A percentile compares a stretch with the other conserved stretches of the same genome.
Evolutionary conservation across 805 yeast species (phyloP).

Genomic region (Myxozyma sirexii): DNA sequence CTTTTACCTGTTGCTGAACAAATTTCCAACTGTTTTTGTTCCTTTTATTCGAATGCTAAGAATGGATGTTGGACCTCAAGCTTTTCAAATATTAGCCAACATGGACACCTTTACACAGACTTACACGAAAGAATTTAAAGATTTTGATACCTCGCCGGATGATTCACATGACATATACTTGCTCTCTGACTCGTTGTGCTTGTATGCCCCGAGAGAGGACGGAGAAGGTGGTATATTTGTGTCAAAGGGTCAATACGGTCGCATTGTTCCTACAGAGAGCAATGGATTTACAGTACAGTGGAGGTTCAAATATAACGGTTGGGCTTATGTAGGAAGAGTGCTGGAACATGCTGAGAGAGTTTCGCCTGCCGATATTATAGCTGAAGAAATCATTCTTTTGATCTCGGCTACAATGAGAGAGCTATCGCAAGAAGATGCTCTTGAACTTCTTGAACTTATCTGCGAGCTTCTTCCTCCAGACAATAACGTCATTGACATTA

Average conservation of each 20-base stretch:
- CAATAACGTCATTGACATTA: slow-evolving; percentile 62
- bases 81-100: slow-evolving; percentile 60
- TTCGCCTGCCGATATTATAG: slow-evolving; percentile 44
- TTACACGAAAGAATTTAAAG: slow-evolving; percentile 46
- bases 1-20: slow-evolving; percentile 39
- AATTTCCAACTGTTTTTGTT: slow-evolving; percentile 65
- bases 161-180: slow-evolving; percentile 58
- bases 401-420: slow-evolving; percentile 52
- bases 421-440: slow-evolving; percentile 48
- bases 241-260: slow-evolving; percentile 67
- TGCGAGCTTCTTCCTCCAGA: slow-evolving; percentile 47
- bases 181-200: slow-evolving; percentile 50
- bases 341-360: slow-evolving; percentile 60
- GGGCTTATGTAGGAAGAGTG: slow-evolving; percentile 81
- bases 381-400: slow-evolving; percentile 55
- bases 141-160: slow-evolving; percentile 49
- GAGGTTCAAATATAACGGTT: slow-evolving; percentile 75
- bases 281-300: slow-evolving; percentile 58
- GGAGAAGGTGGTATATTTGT: slow-evolving; percentile 50
- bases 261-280: slow-evolving; percentile 58
- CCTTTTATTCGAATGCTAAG: slow-evolving; percentile 65
- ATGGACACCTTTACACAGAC: slow-evolving; percentile 65
- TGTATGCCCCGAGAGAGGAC: slow-evolving; percentile 61
- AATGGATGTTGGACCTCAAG: slow-evolving; percentile 58
- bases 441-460: slow-evolving; percentile 47